Evolutionary conservation across 2,329 filamentous ascomycete genomes (phyloP), one percentile per base, ranked within the genome.

Genomic region (Bipolaris bicolor): DNA sequence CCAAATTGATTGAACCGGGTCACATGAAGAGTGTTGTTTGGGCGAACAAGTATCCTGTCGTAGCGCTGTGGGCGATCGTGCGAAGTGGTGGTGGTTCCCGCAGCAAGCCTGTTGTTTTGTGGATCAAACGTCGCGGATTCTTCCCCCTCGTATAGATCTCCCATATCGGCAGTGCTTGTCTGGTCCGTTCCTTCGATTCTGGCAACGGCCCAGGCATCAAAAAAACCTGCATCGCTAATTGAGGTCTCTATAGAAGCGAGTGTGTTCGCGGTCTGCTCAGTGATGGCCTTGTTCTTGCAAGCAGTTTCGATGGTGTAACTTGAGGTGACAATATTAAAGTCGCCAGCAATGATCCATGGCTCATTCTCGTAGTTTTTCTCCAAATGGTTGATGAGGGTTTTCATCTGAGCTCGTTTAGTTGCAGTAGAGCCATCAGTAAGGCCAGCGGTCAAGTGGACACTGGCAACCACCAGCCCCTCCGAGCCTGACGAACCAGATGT

Each of bases 91-190:
- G 83, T 80, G 3, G 81, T 81, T 10, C 79, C 76, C 1, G 82
- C 80, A 3, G 87, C 86, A 11, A 88, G 77, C 0, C 73, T 69
- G 63, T 90, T 90, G 5, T 74, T 74, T 1, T 74, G 74, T 0
- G 87, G 87, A 64, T 90, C 83, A 67, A 88, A 90, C 0, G 88
- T 90, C 3, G 86, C 85, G 1, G 86, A 87, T 58, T 86, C 80
- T 68, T 89, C 87, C 1, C 86, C 88, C 50, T 85, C 82, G 29
- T 80, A 81, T 0, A 79, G 59, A 15, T 80, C 76, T 10, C 72
- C 66, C 6, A 31, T 7, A 5, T 67, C 66, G 5, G 64, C 60
- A 13, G 66, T 57, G 18, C 71, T 66, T 0, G 66, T 70, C 15
- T 78, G 72, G 4, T 82, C 80, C 1, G 78, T 77, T 7, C 74